Conservation (phyloP, 2,329 filamentous ascomycete species). For the Cladophialophora immunda region DNA sequence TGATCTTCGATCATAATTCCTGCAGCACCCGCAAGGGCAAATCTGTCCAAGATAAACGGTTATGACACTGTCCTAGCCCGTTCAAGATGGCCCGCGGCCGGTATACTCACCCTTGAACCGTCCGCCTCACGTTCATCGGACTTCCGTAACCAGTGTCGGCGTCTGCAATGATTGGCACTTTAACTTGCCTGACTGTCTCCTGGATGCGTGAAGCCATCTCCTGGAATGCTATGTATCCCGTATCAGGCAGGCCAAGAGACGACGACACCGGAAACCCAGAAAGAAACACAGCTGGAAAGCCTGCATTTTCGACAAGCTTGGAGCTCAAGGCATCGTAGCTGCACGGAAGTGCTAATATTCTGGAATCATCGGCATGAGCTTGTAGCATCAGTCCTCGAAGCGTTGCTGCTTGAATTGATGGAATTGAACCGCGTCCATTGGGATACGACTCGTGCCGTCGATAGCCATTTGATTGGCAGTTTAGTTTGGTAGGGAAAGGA, state of each 20-base stretch:
- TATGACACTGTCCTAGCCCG: background rate
- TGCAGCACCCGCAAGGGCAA: conserved; percentile 50
- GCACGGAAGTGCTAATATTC: conserved; percentile 57
- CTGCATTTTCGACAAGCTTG: conserved; percentile 56
- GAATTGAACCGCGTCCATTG: background rate
- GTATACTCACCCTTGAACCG: conserved; percentile 51
- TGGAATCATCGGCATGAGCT: conserved; percentile 51
- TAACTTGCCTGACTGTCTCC: conserved; percentile 50
- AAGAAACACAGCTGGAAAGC: conserved; percentile 57
- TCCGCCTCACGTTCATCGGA: conserved; percentile 58
- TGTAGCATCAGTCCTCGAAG: conserved; percentile 53
- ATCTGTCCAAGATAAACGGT: background rate
- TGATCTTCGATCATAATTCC: conserved; percentile 59
- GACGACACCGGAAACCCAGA: conserved; percentile 55
- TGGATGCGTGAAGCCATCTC: conserved; percentile 59
- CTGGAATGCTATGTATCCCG: conserved; percentile 59
- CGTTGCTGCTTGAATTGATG: conserved; percentile 46
- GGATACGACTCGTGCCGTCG: too few species aligned
- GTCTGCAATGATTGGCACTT: conserved; percentile 56
- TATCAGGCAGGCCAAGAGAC: conserved; percentile 56
- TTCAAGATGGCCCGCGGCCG: background rate
- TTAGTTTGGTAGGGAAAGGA: too few species aligned
- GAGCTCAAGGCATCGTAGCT: conserved; percentile 57
- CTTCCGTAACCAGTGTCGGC: conserved; percentile 60
- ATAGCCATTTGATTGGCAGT: too few species aligned